phyloP scores from a whole-genome alignment of 2,329 filamentous ascomycete genomes.

The Fusarium mexicanum region DNA sequence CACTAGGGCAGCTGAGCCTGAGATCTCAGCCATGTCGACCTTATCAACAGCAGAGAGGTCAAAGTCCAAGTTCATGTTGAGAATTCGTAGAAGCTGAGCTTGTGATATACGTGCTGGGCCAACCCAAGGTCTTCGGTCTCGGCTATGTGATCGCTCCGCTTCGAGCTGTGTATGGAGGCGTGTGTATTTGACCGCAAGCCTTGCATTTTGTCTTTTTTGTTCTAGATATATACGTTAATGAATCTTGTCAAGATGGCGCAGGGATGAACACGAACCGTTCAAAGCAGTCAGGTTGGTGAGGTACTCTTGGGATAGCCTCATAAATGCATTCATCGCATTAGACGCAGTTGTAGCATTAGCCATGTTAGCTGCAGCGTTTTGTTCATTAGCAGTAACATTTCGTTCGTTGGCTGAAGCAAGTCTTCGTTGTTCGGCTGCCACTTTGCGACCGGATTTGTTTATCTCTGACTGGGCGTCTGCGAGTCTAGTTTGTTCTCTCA shows the following conservation, averaged over 20 bases:
- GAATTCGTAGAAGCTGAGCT: neutral
- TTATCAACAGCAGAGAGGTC: neutral
- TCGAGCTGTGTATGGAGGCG: rapidly evolving
- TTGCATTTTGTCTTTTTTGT: neutral
- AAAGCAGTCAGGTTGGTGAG: neutral
- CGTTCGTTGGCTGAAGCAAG: neutral
- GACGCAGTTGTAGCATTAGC: neutral
- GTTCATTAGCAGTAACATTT: neutral
- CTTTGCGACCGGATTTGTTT: rapidly evolving
- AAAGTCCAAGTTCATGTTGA: neutral
- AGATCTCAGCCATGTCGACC: neutral
- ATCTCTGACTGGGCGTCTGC: neutral
- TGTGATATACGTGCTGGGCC: neutral
- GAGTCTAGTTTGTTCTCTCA: rapidly evolving
- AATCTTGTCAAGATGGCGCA: rapidly evolving
- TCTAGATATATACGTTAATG: neutral
- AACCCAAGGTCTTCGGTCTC: neutral
- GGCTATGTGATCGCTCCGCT: neutral
- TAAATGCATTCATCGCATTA: neutral
- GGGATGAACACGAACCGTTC: rapidly evolving
- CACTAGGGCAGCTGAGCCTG: neutral
- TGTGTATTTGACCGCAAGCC: neutral
- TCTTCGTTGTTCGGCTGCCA: neutral
- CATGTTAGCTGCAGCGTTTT: neutral
- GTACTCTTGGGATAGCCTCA: neutral